These are phyloP conservation scores for Trichoderma polysporum DNA, from an alignment of 2,329 filamentous ascomycete genomes.

Conservation along the genomic window DNA sequence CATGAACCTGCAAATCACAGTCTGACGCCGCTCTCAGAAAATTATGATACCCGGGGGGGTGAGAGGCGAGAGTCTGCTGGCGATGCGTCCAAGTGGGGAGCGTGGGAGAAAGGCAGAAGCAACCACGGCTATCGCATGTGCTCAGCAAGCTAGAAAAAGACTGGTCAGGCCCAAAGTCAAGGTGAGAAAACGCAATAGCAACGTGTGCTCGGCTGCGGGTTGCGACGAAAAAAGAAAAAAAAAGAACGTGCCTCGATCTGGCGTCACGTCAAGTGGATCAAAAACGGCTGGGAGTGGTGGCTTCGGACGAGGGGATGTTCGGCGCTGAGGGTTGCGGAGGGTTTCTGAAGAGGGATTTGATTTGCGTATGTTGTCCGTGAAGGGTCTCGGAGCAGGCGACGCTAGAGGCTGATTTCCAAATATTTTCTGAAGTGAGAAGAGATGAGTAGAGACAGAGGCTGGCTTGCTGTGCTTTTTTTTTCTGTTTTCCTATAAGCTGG, in stretches of 20 bases:
- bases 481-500: not conserved
- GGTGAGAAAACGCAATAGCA: conserved; percentile 15
- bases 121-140: conserved; percentile 6
- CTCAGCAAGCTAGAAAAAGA: not conserved
- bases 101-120: not conserved
- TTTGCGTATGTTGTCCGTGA: not conserved
- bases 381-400: not conserved
- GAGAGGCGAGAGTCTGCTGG: not conserved
- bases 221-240: not conserved
- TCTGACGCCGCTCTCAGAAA: not conserved
- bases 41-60: not conserved
- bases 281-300: conserved; percentile 18
- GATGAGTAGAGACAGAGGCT: not conserved
- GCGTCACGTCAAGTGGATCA: conserved; percentile 18
- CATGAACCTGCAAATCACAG: not conserved
- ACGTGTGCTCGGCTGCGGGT: conserved; percentile 20
- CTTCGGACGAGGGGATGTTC: conserved; percentile 29
- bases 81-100: conserved; percentile 9
- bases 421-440: not conserved
- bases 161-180: not conserved
- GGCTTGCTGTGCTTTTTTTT: not conserved
- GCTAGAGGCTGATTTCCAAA: not conserved
- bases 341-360: conserved; percentile 2
- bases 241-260: conserved; percentile 11
- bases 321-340: conserved; percentile 21